Base-by-base conservation (phyloP, 129 eudicot genomes). In the Kitagawia praeruptora region DNA sequence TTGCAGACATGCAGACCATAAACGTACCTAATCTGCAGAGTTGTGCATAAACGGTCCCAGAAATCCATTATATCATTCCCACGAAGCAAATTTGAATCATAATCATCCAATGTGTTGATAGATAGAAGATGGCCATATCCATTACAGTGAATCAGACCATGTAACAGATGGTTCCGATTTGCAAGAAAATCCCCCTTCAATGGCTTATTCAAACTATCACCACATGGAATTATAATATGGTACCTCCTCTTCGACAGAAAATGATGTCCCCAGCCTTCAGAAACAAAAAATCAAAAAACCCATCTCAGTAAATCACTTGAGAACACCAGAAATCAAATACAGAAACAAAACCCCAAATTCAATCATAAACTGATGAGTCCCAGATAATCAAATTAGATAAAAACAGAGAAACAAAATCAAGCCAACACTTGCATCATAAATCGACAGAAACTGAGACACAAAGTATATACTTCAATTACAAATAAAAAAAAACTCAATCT, bases 241-340 rank as follows among this genome's bases (percentile, higher is more conserved):
- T 89, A 91, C 77, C 86, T 91, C 69, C 90, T 83, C 66, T 89
- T 89, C 66, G 86, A 85, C 11, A 91, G 92, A 78, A 76, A 91
- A 86, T 91, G 97, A 83, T 91, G 93, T 0, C 93, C 91, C 97
- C 97, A 91, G 53, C 97, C 97, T 91, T 75, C 81, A 86, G 44
- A n/a, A 72, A 70, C 12, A 63, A 18, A 5, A 51, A 58, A 8
- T 38, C 48, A 63, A 82, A 79, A 51, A 56, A 27, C 2, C 19
- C 46, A 70, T 70, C 11, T 79, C 71, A 80, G 61, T 63, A 63
- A 13, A 54, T 10, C 31, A 44, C 9, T 34, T 39, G 49, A 77
- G 41, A 40, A 6, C 18, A 67, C 48, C 23, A 75, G 72, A 47
- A 72, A 49, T 56, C 54, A 74, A 44, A 63, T 25, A 45, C 23